phyloP scores from a whole-genome alignment of 2,329 filamentous ascomycete genomes.

The Talaromyces amestolkiae region DNA sequence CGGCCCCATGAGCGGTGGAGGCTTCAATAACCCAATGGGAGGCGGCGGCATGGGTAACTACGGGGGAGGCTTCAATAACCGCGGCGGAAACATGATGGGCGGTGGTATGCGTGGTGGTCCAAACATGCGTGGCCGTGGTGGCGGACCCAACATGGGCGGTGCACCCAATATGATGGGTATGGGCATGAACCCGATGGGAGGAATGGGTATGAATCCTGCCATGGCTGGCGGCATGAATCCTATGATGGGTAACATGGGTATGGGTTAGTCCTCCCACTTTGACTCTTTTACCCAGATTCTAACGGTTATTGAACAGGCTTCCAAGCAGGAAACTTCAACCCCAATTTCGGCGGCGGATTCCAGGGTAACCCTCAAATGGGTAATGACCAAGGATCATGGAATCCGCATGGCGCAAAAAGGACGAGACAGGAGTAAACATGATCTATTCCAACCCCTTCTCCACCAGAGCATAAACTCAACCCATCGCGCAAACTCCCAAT shows the following conservation, averaged over 20 bases:
- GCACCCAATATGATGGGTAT: conserved; percentile 55
- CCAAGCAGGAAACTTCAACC: conserved; percentile 70
- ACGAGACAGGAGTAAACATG: conserved; percentile 65
- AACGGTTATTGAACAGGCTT: conserved; percentile 50
- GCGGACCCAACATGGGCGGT: conserved; percentile 43
- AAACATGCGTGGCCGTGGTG: conserved; percentile 58
- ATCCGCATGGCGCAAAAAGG: conserved; percentile 77
- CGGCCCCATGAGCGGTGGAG: conserved; percentile 47
- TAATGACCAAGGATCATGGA: conserved; percentile 63
- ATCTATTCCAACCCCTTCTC: background rate
- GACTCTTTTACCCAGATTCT: conserved; percentile 10
- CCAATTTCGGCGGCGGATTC: conserved; percentile 52
- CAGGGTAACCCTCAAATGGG: conserved; percentile 54
- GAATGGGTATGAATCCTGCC: conserved; percentile 51
- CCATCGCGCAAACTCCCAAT: background rate
- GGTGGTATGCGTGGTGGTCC: conserved; percentile 53
- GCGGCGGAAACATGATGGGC: conserved; percentile 55
- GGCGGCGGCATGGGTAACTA: conserved; percentile 51
- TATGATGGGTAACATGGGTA: conserved; percentile 53
- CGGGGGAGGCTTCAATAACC: conserved; percentile 47
- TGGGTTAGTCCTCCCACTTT: conserved; percentile 43
- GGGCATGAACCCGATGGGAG: conserved; percentile 52
- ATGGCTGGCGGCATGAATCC: conserved; percentile 59
- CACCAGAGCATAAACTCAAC: background rate
- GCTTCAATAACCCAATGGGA: conserved; percentile 53